phyloP scores from a whole-genome alignment of 805 yeast species.

The Wickerhamiella azymoides region DNA sequence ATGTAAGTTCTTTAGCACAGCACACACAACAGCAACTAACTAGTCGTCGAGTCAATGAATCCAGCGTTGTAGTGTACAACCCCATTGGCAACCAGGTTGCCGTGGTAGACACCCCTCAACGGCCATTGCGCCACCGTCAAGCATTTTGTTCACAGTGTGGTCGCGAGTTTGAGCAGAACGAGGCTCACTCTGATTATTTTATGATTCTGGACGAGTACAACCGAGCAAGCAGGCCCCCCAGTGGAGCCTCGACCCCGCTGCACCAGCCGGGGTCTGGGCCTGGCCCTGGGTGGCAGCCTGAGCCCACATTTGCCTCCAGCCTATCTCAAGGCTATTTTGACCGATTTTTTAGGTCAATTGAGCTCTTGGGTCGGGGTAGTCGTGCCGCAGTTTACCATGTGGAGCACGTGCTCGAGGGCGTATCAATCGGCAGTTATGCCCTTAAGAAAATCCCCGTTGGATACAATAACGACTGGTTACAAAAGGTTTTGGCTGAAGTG shows the following conservation, averaged over 20 bases:
- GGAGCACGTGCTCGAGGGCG: constrained; percentile 60
- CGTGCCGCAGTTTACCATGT: constrained; percentile 77
- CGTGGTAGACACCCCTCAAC: constrained; percentile 3
- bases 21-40: not conserved
- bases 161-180: not conserved
- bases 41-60: constrained; percentile 8
- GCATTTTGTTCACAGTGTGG: constrained; percentile 9
- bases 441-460: constrained; percentile 78
- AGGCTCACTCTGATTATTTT: constrained; percentile 7
- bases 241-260: not conserved
- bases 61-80: constrained; percentile 8
- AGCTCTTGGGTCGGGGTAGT: constrained; percentile 65
- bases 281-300: not conserved
- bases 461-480: constrained; percentile 51
- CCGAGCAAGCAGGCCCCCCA: not conserved
- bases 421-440: constrained; percentile 67
- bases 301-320: constrained; percentile 25
- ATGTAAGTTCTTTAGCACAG: constrained; percentile 5
- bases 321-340: constrained; percentile 74
- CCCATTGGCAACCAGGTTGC: constrained; percentile 6
- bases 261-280: not conserved
- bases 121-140: not conserved
- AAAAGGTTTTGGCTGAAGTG: constrained; percentile 64
- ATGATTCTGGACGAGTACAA: constrained; percentile 4
- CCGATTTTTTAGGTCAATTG: constrained; percentile 45